Conservation (phyloP, 1,284 basidiomycete genomes). For the Ustilago tritici region DNA sequence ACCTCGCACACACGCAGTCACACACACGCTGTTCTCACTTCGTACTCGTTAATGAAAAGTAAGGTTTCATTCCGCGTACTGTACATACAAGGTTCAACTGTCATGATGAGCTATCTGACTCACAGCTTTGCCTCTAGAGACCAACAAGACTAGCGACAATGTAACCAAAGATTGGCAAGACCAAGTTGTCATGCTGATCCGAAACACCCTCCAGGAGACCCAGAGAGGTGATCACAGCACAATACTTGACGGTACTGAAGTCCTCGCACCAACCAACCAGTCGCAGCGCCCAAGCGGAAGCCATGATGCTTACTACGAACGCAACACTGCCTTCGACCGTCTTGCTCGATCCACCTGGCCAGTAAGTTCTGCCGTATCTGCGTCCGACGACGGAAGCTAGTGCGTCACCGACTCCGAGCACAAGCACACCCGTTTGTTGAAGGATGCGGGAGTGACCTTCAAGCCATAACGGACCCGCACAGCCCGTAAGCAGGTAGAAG, state of each 20-base stretch:
- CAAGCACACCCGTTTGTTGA: constrained; percentile 88
- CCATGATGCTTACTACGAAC: constrained; percentile 80
- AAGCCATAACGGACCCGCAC: constrained; percentile 92
- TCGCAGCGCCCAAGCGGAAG: constrained; percentile 79
- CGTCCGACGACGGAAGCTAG: constrained; percentile 92
- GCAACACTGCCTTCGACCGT: constrained; percentile 91
- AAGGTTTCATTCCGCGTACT: neutral
- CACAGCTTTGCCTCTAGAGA: constrained; percentile 21
- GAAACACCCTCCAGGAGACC: constrained; percentile 65
- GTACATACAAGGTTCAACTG: neutral
- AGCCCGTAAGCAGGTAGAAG: constrained; percentile 95
- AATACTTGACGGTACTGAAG: constrained; percentile 50
- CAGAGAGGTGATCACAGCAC: constrained; percentile 38
- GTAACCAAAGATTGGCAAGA: constrained; percentile 64
- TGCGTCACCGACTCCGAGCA: constrained; percentile 92
- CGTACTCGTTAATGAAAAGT: neutral
- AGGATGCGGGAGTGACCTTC: constrained; percentile 74
- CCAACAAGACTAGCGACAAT: constrained; percentile 53
- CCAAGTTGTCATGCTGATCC: constrained; percentile 68
- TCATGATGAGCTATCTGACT: constrained; percentile 6
- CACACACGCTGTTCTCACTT: neutral
- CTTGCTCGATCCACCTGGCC: constrained; percentile 84
- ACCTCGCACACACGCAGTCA: neutral
- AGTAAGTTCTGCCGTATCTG: constrained; percentile 80
- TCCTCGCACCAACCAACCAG: constrained; percentile 73